Percentiles rank a stretch among this genome's conserved stretches.
These are phyloP conservation scores for Trametes elegans DNA, from an alignment of 768 basidiomycete genomes.

Conservation along the genomic window DNA sequence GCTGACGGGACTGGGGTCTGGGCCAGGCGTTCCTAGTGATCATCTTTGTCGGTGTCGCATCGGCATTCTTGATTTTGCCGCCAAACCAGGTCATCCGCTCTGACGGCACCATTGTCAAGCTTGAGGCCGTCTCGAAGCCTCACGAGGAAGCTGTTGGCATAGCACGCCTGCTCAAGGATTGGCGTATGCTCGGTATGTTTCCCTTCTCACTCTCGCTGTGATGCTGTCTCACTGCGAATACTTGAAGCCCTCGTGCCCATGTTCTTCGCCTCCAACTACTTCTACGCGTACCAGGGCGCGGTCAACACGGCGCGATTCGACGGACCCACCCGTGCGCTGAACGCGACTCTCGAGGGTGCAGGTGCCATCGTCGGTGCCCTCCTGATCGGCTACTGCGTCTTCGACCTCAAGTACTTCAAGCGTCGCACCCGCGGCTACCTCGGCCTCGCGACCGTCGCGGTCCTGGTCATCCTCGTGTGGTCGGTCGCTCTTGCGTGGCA, in stretches of 20 bases:
- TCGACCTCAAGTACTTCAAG: conserved; percentile 34
- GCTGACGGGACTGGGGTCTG: neutral
- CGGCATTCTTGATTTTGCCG: conserved; percentile 36
- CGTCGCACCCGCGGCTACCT: conserved; percentile 40
- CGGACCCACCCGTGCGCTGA: conserved; percentile 43
- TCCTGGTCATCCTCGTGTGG: conserved; percentile 37
- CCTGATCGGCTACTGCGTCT: conserved; percentile 39
- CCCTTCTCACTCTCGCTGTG: neutral
- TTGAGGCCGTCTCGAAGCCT: conserved; percentile 31
- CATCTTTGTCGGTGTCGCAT: conserved; percentile 41
- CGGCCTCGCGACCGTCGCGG: conserved; percentile 34
- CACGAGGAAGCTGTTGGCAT: conserved; percentile 31
- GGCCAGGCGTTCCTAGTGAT: conserved; percentile 44
- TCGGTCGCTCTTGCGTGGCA: conserved; percentile 39
- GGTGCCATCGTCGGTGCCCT: conserved; percentile 44
- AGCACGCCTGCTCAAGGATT: conserved; percentile 38
- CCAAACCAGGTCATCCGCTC: conserved; percentile 37
- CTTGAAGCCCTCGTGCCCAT: conserved; percentile 36
- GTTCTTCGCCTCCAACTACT: conserved; percentile 46
- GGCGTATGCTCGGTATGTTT: conserved; percentile 34
- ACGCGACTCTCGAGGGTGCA: conserved; percentile 36
- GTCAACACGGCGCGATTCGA: conserved; percentile 40
- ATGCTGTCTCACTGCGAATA: neutral
- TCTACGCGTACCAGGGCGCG: conserved; percentile 46
- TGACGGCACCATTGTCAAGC: conserved; percentile 41